Evolutionary conservation across 805 yeast species (phyloP).

Genomic region (Cyberlindnera bimundalis): DNA sequence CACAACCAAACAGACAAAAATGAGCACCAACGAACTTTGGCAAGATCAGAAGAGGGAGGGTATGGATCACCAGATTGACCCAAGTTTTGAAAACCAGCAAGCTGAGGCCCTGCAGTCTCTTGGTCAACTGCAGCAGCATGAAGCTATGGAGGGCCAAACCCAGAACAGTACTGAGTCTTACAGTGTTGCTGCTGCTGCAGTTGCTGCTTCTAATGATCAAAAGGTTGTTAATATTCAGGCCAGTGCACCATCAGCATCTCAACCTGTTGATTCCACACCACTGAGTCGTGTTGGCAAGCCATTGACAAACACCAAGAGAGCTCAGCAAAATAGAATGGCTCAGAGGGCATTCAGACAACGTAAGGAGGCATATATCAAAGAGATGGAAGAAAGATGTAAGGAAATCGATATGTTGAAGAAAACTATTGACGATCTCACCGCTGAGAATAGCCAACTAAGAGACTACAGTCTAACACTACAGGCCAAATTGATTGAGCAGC

Average conservation of each 20-base stretch:
- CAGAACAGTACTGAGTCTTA: slow-evolving; percentile 20
- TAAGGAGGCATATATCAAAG: slow-evolving; percentile 76
- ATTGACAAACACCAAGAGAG: slow-evolving; percentile 70
- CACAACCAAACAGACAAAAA: neutral
- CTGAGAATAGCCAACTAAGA: slow-evolving; percentile 68
- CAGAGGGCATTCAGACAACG: slow-evolving; percentile 89
- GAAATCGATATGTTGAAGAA: slow-evolving; percentile 61
- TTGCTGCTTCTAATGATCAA: slow-evolving; percentile 26
- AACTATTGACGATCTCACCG: slow-evolving; percentile 61
- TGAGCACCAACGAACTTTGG: slow-evolving; percentile 4
- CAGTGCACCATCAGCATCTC: neutral
- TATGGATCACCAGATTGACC: slow-evolving; percentile 30
- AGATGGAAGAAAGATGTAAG: slow-evolving; percentile 66
- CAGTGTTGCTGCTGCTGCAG: slow-evolving; percentile 38
- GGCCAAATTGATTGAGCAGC: slow-evolving; percentile 53
- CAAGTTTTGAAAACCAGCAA: slow-evolving; percentile 25
- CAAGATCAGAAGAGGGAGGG: neutral
- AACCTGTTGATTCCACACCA: slow-evolving; percentile 4
- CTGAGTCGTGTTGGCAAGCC: slow-evolving; percentile 31
- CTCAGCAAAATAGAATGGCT: slow-evolving; percentile 88
- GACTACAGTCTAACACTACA: slow-evolving; percentile 71
- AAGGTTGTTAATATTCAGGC: neutral
- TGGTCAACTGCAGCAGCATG: neutral
- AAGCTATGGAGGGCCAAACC: slow-evolving; percentile 9
- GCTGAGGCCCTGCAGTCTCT: slow-evolving; percentile 18